Percentiles rank a stretch among this genome's conserved stretches.
Conservation (phyloP, 2,329 filamentous ascomycete species). For the Sphaerulina vaccinii region DNA sequence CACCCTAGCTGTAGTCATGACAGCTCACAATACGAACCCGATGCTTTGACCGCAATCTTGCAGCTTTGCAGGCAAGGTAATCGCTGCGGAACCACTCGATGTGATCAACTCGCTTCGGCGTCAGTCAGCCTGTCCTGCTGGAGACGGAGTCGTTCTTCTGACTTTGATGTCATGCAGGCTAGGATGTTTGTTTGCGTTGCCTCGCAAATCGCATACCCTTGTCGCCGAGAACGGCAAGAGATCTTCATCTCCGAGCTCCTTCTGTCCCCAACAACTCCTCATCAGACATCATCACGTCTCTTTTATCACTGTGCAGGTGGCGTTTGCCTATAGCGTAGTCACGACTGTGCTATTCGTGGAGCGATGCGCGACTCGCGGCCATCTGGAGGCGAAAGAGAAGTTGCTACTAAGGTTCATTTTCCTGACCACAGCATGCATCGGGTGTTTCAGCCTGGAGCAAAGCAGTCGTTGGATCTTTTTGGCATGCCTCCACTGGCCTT, state of each 20-base stretch:
- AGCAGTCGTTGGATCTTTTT: too few species aligned
- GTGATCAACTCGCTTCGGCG: too few species aligned
- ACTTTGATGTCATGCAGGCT: conserved; percentile 1
- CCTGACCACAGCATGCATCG: background rate
- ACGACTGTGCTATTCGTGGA: background rate
- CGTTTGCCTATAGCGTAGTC: background rate
- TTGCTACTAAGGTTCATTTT: too few species aligned
- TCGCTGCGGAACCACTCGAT: conserved; percentile 15
- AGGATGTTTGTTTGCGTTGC: conserved; percentile 7
- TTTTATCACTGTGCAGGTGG: background rate
- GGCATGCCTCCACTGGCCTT: too few species aligned
- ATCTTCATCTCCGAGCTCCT: background rate
- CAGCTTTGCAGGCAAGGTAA: conserved; percentile 7
- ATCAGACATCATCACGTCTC: background rate
- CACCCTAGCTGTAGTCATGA: conserved; percentile 18
- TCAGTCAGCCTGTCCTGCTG: too few species aligned
- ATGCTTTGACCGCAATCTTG: conserved; percentile 6
- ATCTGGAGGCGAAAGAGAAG: too few species aligned
- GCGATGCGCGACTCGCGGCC: conserved; percentile 1
- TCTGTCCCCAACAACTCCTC: background rate
- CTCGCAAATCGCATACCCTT: conserved; percentile 8
- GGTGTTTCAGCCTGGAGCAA: background rate
- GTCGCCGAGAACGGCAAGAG: background rate
- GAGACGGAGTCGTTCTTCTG: conserved; percentile 5
- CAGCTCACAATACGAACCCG: conserved; percentile 1